A percentile compares a stretch with the other conserved stretches of the same genome.
Evolutionary conservation across 1,284 basidiomycete genomes (phyloP).

Genomic region (Ustilago nuda): DNA sequence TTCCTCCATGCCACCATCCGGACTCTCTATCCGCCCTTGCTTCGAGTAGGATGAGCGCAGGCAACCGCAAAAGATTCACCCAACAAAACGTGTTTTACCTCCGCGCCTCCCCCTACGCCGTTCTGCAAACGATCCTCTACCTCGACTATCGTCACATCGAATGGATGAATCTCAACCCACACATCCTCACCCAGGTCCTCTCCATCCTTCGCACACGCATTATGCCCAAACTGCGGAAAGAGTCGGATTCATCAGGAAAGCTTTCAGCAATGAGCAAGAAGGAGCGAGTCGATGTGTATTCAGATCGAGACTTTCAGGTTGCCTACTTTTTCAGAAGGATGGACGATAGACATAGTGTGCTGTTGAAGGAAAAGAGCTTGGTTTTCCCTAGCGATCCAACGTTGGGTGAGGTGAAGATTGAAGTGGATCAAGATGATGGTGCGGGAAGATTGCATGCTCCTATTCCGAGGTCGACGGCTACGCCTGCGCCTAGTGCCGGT

Average conservation of each 20-base stretch:
- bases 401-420: slow-evolving; percentile 42
- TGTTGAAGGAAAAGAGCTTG: slow-evolving; percentile 60
- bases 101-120: slow-evolving; percentile 67
- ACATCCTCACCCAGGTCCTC: slow-evolving; percentile 59
- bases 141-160: slow-evolving; percentile 69
- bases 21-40: background rate
- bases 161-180: slow-evolving; percentile 69
- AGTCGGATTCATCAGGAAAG: slow-evolving; percentile 61
- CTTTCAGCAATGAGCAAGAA: slow-evolving; percentile 60
- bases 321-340: slow-evolving; percentile 70
- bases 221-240: slow-evolving; percentile 65
- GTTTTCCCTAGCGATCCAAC: slow-evolving; percentile 41
- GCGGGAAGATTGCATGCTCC: slow-evolving; percentile 52
- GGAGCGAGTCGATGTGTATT: slow-evolving; percentile 69
- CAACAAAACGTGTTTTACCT: slow-evolving; percentile 69
- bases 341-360: slow-evolving; percentile 68
- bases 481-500: slow-evolving; percentile 13
- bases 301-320: slow-evolving; percentile 64
- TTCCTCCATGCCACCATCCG: background rate
- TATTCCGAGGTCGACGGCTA: slow-evolving; percentile 30
- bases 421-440: slow-evolving; percentile 38
- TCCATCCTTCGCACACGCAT: slow-evolving; percentile 64
- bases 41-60: slow-evolving; percentile 23
- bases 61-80: slow-evolving; percentile 45
- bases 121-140: slow-evolving; percentile 69